Evolutionary conservation across 2,329 filamentous ascomycete species (phyloP).

Genomic region (Cordyceps militaris): DNA sequence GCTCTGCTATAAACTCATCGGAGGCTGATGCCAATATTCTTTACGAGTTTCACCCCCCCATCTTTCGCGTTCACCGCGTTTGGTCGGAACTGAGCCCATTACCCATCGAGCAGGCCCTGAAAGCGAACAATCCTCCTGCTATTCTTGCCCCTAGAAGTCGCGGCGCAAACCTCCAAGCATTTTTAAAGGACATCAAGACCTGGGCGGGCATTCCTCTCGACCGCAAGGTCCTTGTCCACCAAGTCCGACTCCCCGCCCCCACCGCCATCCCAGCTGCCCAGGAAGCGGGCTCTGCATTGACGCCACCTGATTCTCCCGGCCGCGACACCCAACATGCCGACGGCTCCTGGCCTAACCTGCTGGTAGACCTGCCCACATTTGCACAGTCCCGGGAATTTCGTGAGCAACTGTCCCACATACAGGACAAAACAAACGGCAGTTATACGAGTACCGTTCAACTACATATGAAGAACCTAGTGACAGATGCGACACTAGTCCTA

Average conservation of each 20-base stretch:
- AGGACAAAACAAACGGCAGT: constrained; percentile 68
- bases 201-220: constrained; percentile 58
- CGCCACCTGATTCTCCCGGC: constrained; percentile 35
- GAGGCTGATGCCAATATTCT: constrained; percentile 57
- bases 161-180: constrained; percentile 62
- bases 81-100: constrained; percentile 53
- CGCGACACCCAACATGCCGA: constrained; percentile 21
- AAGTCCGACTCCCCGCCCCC: constrained; percentile 37
- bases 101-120: constrained; percentile 50
- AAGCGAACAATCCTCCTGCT: constrained; percentile 54
- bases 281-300: constrained; percentile 31
- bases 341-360: constrained; percentile 34
- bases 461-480: constrained; percentile 58
- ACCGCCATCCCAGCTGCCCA: constrained; percentile 27
- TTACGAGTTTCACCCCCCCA: constrained; percentile 77
- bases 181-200: constrained; percentile 67
- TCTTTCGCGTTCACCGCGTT: constrained; percentile 79
- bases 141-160: constrained; percentile 64
- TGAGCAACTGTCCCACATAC: constrained; percentile 18
- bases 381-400: constrained; percentile 23
- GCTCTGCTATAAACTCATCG: constrained; percentile 71
- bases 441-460: constrained; percentile 70
- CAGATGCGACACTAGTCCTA: constrained; percentile 70
- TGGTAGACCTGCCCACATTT: constrained; percentile 50
- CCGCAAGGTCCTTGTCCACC: constrained; percentile 73